phyloP scores from a whole-genome alignment of 371 early-diverging fungal genomes.

The Hamiltosporidium magnivora region DNA sequence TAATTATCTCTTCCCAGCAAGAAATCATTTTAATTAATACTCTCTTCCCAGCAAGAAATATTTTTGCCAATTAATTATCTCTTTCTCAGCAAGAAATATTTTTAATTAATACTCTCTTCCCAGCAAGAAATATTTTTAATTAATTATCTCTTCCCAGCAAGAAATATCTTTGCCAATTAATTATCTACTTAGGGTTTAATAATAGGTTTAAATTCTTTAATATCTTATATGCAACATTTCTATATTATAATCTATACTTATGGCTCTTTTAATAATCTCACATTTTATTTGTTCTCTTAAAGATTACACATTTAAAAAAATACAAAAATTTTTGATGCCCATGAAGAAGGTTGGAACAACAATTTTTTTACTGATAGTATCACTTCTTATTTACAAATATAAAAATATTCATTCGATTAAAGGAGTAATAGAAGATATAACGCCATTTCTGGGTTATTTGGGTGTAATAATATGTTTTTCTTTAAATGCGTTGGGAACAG shows the following conservation, averaged over 20 bases:
- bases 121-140: too few species aligned
- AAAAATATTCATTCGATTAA: background rate
- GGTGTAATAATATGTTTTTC: conserved; percentile 47
- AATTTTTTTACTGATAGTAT: background rate
- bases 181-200: too few species aligned
- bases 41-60: too few species aligned
- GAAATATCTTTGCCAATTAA: too few species aligned
- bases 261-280: background rate
- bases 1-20: too few species aligned
- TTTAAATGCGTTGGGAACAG: conserved; percentile 45
- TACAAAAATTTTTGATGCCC: background rate
- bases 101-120: too few species aligned
- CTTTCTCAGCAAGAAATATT: too few species aligned
- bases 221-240: background rate
- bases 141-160: too few species aligned
- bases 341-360: too few species aligned
- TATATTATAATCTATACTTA: background rate
- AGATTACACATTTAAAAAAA: background rate
- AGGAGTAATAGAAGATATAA: background rate
- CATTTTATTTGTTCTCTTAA: background rate
- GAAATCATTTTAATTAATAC: too few species aligned
- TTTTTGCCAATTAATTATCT: too few species aligned
- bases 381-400: background rate
- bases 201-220: too few species aligned
- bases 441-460: conserved; percentile 22